Evolutionary conservation across 1,139 yeast genomes (phyloP), one percentile per base, ranked within the genome.

Genomic region (Nakaseomyces nivariensis): DNA sequence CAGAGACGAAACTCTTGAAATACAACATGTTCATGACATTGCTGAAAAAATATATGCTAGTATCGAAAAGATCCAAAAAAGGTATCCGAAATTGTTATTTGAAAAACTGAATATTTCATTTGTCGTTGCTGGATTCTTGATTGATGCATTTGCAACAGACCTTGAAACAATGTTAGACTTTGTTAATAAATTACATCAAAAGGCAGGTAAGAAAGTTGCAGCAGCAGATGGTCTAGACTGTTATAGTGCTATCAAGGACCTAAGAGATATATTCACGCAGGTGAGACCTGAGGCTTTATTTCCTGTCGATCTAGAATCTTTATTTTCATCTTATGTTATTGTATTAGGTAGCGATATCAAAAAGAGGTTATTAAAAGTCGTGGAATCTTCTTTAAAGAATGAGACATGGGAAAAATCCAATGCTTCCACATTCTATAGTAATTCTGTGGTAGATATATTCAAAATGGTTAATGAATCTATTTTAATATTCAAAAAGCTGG

Each of bases 361-460:
- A 3, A 71, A 67, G 13, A 73, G 75, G 52, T 70, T 85, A 2
- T 57, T 64, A 4, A 63, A 69, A 3, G 79, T 82, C 58, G 79
- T 82, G 3, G 69, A 71, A 32, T 74, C 78, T 31, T 80, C 88
- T 0, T 59, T 85, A 9, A 71, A 72, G 24, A 72, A 70, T 25
- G 95, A 85, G 60, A 60, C 60, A 0, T 84, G 82, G 64, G 67
- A 72, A 52, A 81, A 85, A 0, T 65, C 81, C 17, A 78, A 78
- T 56, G 66, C 72, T 54, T 67, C 61, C 0, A 58, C 62, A 22
- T 58, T 67, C 37, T 72, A 70, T 57, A 74, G 81, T 49, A 71
- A 79, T 1, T 84, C 92, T 0, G 85, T 85, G 1, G 64, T 77
- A 31, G 95, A 86, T 61, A 74, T 84, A 25, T 82, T 85, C 63